Evolutionary conservation across 805 yeast genomes (phyloP).

Genomic region (Martiniozyma abietophila): DNA sequence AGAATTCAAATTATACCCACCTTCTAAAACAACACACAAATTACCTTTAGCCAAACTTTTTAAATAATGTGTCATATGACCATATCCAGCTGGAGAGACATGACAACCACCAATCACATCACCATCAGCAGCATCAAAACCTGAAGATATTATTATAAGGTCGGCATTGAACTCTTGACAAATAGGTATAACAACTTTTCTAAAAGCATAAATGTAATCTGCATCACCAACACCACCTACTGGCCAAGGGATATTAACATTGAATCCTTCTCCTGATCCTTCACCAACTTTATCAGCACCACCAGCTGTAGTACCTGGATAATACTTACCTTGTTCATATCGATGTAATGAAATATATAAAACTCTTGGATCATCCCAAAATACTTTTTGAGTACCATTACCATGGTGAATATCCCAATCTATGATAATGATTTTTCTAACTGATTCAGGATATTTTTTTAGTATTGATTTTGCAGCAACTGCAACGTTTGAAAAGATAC

Average conservation of each 20-base stretch:
- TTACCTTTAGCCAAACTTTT: constrained; percentile 85
- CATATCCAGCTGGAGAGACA: constrained; percentile 92
- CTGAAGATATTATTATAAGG: constrained; percentile 84
- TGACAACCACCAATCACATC: constrained; percentile 96
- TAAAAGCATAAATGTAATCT: constrained; percentile 88
- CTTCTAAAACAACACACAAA: constrained; percentile 84
- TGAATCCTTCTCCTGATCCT: constrained; percentile 79
- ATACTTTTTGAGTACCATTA: constrained; percentile 94
- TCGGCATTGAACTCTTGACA: constrained; percentile 89
- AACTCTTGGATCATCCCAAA: constrained; percentile 81
- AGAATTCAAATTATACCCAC: constrained; percentile 91
- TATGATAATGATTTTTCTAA: constrained; percentile 68
- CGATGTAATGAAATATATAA: constrained; percentile 87
- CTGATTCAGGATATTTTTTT: constrained; percentile 78
- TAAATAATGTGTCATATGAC: constrained; percentile 89
- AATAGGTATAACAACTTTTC: constrained; percentile 77
- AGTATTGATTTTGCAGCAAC: constrained; percentile 88
- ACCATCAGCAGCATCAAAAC: constrained; percentile 98
- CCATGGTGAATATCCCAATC: constrained; percentile 99
- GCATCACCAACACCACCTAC: constrained; percentile 88
- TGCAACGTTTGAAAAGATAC: constrained; percentile 92
- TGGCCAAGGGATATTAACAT: constrained; percentile 92
- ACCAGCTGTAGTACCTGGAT: constrained; percentile 90
- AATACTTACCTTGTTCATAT: constrained; percentile 83
- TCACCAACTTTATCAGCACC: constrained; percentile 74